phyloP scores from a whole-genome alignment of 371 early-diverging fungal species.

The Mucor velutinosus region DNA sequence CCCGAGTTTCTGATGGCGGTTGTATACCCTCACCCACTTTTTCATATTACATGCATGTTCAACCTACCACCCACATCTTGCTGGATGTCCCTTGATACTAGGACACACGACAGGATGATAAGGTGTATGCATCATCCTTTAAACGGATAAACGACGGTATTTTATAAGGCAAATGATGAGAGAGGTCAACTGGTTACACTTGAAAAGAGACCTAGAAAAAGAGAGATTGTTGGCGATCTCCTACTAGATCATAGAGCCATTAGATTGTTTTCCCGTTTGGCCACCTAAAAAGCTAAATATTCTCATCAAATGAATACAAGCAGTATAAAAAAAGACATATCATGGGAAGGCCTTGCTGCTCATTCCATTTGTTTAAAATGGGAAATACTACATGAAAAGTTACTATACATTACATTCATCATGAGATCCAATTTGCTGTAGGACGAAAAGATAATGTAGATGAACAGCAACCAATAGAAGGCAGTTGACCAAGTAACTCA shows the following conservation, averaged over 20 bases:
- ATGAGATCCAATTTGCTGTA: conserved; percentile 14
- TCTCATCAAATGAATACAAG: neutral
- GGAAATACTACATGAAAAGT: neutral
- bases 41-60: neutral
- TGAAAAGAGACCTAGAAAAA: neutral
- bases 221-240: neutral
- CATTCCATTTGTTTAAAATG: neutral
- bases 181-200: neutral
- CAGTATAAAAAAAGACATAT: neutral
- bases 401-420: neutral
- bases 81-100: neutral
- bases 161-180: neutral
- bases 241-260: neutral
- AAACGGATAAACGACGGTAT: neutral
- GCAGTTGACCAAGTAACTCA: neutral
- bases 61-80: neutral
- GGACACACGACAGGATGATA: neutral
- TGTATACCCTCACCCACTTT: neutral
- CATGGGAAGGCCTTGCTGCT: neutral
- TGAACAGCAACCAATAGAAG: conserved; percentile 13
- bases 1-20: neutral
- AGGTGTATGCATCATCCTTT: neutral
- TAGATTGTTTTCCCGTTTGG: neutral
- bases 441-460: conserved; percentile 13
- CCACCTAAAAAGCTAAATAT: neutral